Conservation (phyloP, 2,329 filamentous ascomycete species). For the Penicillium sp. region DNA sequence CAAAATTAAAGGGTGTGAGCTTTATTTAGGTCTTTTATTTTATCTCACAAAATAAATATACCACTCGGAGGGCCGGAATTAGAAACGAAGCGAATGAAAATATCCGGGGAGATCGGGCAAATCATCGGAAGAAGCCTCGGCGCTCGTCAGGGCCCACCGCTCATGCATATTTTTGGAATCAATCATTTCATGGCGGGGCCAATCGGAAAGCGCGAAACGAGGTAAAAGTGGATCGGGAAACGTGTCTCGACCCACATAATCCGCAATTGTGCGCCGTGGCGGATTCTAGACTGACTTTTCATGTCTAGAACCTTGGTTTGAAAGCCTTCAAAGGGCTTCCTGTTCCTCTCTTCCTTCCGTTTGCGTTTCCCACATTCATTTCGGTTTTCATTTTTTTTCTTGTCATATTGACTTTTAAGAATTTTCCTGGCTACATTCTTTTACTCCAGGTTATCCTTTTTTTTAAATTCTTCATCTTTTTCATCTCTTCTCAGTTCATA, state of each 20-base stretch:
- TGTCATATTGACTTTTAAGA: background rate
- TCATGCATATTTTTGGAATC: slow-evolving; percentile 12
- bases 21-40: no score
- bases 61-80: background rate
- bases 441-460: slow-evolving; percentile 9
- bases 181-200: background rate
- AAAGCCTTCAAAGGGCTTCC: slow-evolving; percentile 8
- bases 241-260: slow-evolving; percentile 23
- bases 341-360: slow-evolving; percentile 13
- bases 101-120: slow-evolving; percentile 12
- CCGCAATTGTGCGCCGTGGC: slow-evolving; percentile 20
- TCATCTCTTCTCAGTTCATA: slow-evolving; percentile 8
- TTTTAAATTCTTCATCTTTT: slow-evolving; percentile 1
- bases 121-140: slow-evolving; percentile 5
- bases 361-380: slow-evolving; percentile 7
- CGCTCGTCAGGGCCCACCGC: background rate
- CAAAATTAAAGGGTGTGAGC: background rate
- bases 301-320: slow-evolving; percentile 1
- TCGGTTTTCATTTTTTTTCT: slow-evolving; percentile 6
- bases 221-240: slow-evolving; percentile 19
- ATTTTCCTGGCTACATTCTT: slow-evolving; percentile 12
- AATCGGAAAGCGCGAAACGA: background rate
- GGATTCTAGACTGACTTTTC: slow-evolving; percentile 21
- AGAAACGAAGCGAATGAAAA: slow-evolving; percentile 1
- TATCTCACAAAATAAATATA: no score